Evolutionary conservation across 768 basidiomycete genomes (phyloP), one percentile per base, ranked within the genome.

Genomic region (Tephrocybe sp.): DNA sequence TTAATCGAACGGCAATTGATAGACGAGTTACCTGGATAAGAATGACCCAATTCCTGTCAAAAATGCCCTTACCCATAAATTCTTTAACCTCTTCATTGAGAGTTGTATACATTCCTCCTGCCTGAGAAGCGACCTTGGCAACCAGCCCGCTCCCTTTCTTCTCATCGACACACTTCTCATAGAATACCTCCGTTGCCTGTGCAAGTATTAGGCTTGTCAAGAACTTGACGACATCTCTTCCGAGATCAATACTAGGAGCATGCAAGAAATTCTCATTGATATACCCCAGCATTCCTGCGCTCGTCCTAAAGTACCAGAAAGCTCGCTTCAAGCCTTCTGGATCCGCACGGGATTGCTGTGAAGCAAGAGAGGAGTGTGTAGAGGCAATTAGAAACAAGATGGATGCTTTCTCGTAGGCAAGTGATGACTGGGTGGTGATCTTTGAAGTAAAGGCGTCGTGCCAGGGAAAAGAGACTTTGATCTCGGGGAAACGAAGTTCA

Each of bases 231-330:
- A 98, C 92, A 52, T 98, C 96, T 16, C 92, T 79, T 60, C 87
- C 88, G 37, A 98, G 81, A 70, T 98, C 97, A 1, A 92, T 97
- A 18, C 90, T 93, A 0, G 97, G 97, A 0, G 96, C 97, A 60
- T 99, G 97, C 0, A 99, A 74, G 67, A 99, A 99, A 79, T 99
- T 98, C 69, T 99, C 97, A 72, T 98, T 98, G 75, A 99, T 94
- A 66, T 98, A 99, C 5, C 86, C 92, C 62, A 98, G 83, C 92
- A 99, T 97, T 16, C 97, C 97, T 2, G 95, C 92, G 34, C 89
- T 86, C 9, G 89, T 84, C 15, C 88, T 77, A 60, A 92, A 90
- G 69, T 92, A 95, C 69, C 92, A 83, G 72, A 97, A 99, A 0
- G 96, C 84, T 27, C 92, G 83, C 69, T 97, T 98, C 60, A 92